A percentile compares a stretch with the other conserved stretches of the same genome.
phyloP scores from a whole-genome alignment of 352 stramenopile genomes.

The Phytophthora idaei region DNA sequence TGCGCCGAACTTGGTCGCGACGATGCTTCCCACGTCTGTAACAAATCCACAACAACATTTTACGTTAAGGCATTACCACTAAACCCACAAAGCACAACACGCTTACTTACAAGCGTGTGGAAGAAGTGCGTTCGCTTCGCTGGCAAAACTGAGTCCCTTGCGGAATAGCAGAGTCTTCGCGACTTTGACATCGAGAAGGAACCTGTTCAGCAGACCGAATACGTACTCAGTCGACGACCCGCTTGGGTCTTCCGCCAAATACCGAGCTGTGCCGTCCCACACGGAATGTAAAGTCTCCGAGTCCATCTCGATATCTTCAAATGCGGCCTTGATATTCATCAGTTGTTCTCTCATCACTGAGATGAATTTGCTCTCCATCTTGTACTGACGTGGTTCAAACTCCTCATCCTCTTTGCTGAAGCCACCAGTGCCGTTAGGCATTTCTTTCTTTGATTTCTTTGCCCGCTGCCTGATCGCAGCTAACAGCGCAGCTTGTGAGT shows the following conservation, averaged over 20 bases:
- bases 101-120: constrained; percentile 50
- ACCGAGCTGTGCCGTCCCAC: constrained; percentile 70
- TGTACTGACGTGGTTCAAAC: constrained; percentile 56
- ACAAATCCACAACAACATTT: neutral
- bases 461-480: constrained; percentile 35
- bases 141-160: constrained; percentile 58
- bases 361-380: constrained; percentile 66
- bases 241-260: constrained; percentile 67
- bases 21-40: constrained; percentile 63
- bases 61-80: neutral
- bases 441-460: constrained; percentile 7
- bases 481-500: constrained; percentile 34
- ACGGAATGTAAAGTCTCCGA: constrained; percentile 59
- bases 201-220: constrained; percentile 69
- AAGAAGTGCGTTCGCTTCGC: constrained; percentile 36
- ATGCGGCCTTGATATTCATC: constrained; percentile 52
- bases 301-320: constrained; percentile 73
- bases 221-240: constrained; percentile 76
- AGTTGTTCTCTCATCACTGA: constrained; percentile 51
- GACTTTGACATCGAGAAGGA: constrained; percentile 80
- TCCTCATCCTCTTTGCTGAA: constrained; percentile 11
- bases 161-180: constrained; percentile 65
- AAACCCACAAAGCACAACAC: neutral
- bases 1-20: constrained; percentile 67
- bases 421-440: neutral